Base-by-base conservation (phyloP, 116 monocot genomes). In the Phalaenopsis hybrid region DNA sequence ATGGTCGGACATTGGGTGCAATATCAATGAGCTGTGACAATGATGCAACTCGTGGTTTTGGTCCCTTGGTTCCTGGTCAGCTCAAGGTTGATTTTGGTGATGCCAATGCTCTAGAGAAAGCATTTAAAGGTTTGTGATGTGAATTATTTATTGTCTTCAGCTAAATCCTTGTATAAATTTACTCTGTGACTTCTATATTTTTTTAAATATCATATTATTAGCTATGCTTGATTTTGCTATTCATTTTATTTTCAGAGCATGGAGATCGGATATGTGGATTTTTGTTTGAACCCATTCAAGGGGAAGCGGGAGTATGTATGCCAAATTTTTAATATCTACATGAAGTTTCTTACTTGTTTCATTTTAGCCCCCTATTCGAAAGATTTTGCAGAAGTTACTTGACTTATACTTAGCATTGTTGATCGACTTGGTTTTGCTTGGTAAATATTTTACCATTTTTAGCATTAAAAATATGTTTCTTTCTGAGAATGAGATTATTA, bases 211-310 rank as follows among this genome's bases (percentile, higher is more conserved):
- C 15, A 72, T 37, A 37, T 68, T 17, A 17, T 6, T 75, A 18
- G 5, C 4, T 37, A 37, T 73, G 15, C 16, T 44, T 75, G 46
- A 75, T 75, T 18, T 8, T 20, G 11, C 46, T 52, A 20, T 65
- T 67, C 44, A 57, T 15, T 82, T 23, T 23, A 65, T 82, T 61
- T 89, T 81, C 98, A 98, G 97, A 91, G 28, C 90, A 90, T 81
- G 95, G 95, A 80, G 87, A 90, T 65, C 78, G 57, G 43, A 92
- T 98, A 72, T 89, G 93, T 80, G 98, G 89, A 48, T 98, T 98
- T 89, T 81, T 98, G 44, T 98, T 98, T 85, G 98, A 98, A 87
- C 98, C 95, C n/a, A 98, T 98, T 86, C 98, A 98, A 85, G 98
- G 95, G 45, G 98, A 98, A 74, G 98, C 98, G 67, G 95, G 98